Percentiles rank a stretch among this genome's conserved stretches.
Conservation (phyloP, 345 rosid species). For the Orychophragmus violaceus region DNA sequence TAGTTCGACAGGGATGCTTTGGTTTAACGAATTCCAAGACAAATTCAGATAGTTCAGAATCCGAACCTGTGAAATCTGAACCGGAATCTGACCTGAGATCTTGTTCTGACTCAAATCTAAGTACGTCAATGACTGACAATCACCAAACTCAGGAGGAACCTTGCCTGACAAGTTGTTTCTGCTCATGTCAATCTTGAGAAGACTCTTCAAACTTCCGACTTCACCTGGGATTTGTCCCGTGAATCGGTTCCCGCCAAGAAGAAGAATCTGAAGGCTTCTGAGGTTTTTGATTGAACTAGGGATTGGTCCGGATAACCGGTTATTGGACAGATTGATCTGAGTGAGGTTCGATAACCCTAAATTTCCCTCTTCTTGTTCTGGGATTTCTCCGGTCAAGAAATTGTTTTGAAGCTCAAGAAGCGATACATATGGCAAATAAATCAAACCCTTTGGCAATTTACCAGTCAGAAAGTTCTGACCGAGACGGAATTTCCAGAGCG, state of each 20-base stretch:
- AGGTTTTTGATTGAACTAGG: conserved; percentile 62
- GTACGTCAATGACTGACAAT: conserved; percentile 43
- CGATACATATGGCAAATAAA: conserved; percentile 57
- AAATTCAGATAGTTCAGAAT: conserved; percentile 73
- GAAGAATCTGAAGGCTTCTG: conserved; percentile 63
- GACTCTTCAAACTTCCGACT: conserved; percentile 47
- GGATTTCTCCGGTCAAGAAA: conserved; percentile 47
- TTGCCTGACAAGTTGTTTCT: conserved; percentile 67
- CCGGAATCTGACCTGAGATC: conserved; percentile 56
- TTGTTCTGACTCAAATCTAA: conserved; percentile 66
- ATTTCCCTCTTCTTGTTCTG: conserved; percentile 28
- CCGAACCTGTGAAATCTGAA: conserved; percentile 45
- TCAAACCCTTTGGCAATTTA: conserved; percentile 58
- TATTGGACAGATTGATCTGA: conserved; percentile 69
- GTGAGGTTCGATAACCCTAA: conserved; percentile 32
- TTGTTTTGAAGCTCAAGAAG: conserved; percentile 82
- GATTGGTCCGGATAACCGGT: conserved; percentile 57
- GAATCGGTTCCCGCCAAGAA: conserved; percentile 56
- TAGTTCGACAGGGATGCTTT: conserved; percentile 52
- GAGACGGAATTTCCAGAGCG: conserved; percentile 59
- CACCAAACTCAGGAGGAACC: conserved; percentile 60
- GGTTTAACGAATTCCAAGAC: conserved; percentile 68
- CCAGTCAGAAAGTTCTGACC: conserved; percentile 80
- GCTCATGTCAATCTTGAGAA: conserved; percentile 60
- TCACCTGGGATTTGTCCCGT: conserved; percentile 64